phyloP scores from a whole-genome alignment of 106 monocot species.

The Apostasia ramifera region DNA sequence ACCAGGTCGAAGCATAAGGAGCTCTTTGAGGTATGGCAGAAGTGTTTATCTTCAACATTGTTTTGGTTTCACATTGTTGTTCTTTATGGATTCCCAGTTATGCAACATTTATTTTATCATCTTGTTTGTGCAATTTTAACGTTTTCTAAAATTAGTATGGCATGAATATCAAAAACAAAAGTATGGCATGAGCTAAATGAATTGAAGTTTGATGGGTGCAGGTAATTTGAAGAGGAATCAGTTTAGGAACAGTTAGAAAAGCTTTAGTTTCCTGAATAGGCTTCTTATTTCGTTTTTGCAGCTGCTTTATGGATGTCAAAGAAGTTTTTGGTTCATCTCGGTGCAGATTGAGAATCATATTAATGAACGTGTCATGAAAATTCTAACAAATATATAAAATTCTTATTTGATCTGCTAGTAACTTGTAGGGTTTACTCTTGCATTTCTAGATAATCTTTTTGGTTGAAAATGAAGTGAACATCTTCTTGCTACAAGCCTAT shows the following conservation, averaged over 20 bases:
- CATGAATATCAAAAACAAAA: too few species aligned
- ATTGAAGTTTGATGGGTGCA: too few species aligned
- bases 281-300: background rate
- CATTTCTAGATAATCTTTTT: background rate
- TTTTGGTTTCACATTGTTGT: background rate
- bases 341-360: background rate
- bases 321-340: background rate
- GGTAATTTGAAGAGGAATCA: background rate
- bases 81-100: background rate
- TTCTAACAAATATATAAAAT: background rate
- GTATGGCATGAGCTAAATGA: too few species aligned
- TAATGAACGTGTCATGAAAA: background rate
- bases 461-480: background rate
- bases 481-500: too few species aligned
- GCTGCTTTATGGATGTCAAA: background rate
- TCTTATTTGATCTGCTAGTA: background rate
- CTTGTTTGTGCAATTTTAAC: background rate
- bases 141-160: background rate
- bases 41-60: background rate
- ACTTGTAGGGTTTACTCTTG: background rate
- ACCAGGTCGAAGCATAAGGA: constrained; percentile 46
- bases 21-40: constrained; percentile 56
- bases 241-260: background rate
- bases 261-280: background rate
- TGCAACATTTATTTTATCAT: background rate